phyloP scores from a whole-genome alignment of 768 basidiomycete genomes.

The Mycena haematopus region DNA sequence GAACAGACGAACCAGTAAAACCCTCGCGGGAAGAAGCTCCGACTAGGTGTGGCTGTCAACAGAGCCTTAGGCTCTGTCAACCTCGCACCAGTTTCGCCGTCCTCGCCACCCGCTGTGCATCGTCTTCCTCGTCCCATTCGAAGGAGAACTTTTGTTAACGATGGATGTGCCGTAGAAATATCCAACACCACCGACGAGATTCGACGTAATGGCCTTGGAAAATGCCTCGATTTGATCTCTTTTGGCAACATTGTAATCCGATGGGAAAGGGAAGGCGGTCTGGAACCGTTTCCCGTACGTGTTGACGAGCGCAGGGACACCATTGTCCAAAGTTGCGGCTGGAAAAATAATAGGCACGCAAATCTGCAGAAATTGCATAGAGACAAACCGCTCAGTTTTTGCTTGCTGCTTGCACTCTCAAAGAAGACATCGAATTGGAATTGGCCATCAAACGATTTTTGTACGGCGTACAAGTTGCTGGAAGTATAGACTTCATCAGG shows the following conservation, averaged over 20 bases:
- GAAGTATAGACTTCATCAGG: constrained; percentile 74
- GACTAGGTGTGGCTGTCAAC: constrained; percentile 91
- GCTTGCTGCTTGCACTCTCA: constrained; percentile 74
- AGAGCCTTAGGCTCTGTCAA: constrained; percentile 79
- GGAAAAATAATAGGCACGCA: constrained; percentile 8
- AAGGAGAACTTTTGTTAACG: constrained; percentile 85
- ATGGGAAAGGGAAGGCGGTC: constrained; percentile 69
- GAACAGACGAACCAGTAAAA: constrained; percentile 83
- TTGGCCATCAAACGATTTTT: constrained; percentile 82
- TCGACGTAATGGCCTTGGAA: constrained; percentile 89
- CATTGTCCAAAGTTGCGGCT: constrained; percentile 73
- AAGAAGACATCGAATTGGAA: constrained; percentile 93
- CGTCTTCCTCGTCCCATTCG: constrained; percentile 86
- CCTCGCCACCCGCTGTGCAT: constrained; percentile 45
- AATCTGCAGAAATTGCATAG: not conserved
- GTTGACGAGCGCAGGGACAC: constrained; percentile 68
- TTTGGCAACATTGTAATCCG: constrained; percentile 56
- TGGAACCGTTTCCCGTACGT: constrained; percentile 74
- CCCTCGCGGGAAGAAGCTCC: constrained; percentile 96
- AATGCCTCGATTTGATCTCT: constrained; percentile 65
- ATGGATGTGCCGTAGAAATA: constrained; percentile 95
- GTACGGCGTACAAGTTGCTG: constrained; percentile 86
- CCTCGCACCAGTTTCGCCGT: constrained; percentile 57
- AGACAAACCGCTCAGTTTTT: constrained; percentile 63
- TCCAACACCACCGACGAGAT: constrained; percentile 90